Percentiles rank a stretch among this genome's conserved stretches.
Evolutionary conservation across 2,329 filamentous ascomycete species (phyloP).

Genomic region (Cladosporium sp.): DNA sequence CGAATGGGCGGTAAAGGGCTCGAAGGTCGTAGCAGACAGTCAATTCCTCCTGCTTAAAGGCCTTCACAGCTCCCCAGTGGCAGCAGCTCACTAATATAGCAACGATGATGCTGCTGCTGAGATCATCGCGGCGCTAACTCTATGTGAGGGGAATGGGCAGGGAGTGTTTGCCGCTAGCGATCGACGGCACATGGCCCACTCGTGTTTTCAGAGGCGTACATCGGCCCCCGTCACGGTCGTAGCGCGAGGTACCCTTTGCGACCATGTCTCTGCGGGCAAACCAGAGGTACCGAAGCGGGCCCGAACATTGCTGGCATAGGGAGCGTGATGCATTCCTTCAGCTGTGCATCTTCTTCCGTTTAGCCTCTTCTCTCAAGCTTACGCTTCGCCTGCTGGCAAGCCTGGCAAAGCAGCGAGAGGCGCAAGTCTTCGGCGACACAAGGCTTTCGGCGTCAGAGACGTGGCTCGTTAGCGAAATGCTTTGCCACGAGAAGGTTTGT

Average conservation of each 20-base stretch:
- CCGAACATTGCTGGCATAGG: not conserved
- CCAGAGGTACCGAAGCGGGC: slow-evolving; percentile 12
- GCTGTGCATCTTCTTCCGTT: not conserved
- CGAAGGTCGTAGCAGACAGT: not conserved
- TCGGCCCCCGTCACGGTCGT: slow-evolving; percentile 9
- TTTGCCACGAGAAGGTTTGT: not conserved
- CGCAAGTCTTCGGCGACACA: slow-evolving; percentile 2
- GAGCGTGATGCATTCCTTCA: slow-evolving; percentile 2
- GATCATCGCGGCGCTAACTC: slow-evolving; percentile 10
- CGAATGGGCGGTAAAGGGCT: not conserved
- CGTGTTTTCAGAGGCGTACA: slow-evolving; percentile 15
- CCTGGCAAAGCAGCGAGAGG: slow-evolving; percentile 9
- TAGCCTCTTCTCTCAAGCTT: slow-evolving; percentile 17
- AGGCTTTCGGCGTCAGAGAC: slow-evolving; percentile 4
- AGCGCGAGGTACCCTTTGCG: not conserved
- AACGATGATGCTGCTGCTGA: slow-evolving; percentile 17
- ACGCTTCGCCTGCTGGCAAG: slow-evolving; percentile 2
- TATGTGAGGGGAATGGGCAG: slow-evolving; percentile 19
- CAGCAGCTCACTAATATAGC: slow-evolving; percentile 17
- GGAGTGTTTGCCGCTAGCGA: slow-evolving; percentile 17
- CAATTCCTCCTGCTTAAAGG: not conserved
- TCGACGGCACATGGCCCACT: slow-evolving; percentile 20
- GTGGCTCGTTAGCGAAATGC: not conserved
- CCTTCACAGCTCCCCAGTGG: not conserved
- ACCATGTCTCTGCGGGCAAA: not conserved